These are phyloP conservation scores for Xylariaceae sp. DNA, from an alignment of 2,329 filamentous ascomycete genomes.

Conservation along the genomic window DNA sequence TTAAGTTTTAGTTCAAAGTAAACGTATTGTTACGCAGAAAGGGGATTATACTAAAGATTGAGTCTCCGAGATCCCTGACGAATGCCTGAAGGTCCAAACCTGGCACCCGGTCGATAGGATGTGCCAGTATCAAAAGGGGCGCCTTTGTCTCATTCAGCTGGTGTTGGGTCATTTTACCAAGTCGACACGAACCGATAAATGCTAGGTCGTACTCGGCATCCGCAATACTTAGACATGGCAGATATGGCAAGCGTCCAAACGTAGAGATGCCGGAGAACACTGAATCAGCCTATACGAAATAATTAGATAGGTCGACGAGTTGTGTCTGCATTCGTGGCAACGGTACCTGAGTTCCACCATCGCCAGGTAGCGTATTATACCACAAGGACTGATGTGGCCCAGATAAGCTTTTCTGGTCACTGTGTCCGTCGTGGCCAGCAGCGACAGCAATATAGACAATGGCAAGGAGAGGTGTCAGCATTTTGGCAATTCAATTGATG, in stretches of 20 bases:
- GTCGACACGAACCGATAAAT: constrained; percentile 66
- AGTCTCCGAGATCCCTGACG: constrained; percentile 83
- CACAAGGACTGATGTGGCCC: constrained; percentile 76
- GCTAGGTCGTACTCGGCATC: constrained; percentile 80
- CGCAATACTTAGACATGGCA: constrained; percentile 71
- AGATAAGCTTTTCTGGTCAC: constrained; percentile 60
- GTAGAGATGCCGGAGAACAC: constrained; percentile 89
- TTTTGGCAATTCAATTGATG: constrained; percentile 12
- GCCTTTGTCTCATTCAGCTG: constrained; percentile 47
- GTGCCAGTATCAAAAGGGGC: constrained; percentile 87
- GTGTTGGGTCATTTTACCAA: background rate
- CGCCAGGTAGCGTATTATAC: constrained; percentile 82
- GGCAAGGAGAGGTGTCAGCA: constrained; percentile 35
- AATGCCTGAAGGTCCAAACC: constrained; percentile 83
- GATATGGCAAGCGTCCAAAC: constrained; percentile 78
- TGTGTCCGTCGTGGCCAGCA: constrained; percentile 61
- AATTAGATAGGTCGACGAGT: constrained; percentile 4
- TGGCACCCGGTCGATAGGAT: constrained; percentile 80
- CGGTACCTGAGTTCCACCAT: constrained; percentile 77
- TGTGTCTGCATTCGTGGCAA: background rate
- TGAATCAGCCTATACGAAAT: constrained; percentile 69
- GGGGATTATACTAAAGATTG: constrained; percentile 72
- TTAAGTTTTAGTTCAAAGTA: constrained; percentile 3
- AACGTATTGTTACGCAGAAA: constrained; percentile 37
- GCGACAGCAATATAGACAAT: constrained; percentile 53